These are phyloP conservation scores for Hypericum androsaemum DNA, from an alignment of 345 rosid genomes.

Conservation along the genomic window DNA sequence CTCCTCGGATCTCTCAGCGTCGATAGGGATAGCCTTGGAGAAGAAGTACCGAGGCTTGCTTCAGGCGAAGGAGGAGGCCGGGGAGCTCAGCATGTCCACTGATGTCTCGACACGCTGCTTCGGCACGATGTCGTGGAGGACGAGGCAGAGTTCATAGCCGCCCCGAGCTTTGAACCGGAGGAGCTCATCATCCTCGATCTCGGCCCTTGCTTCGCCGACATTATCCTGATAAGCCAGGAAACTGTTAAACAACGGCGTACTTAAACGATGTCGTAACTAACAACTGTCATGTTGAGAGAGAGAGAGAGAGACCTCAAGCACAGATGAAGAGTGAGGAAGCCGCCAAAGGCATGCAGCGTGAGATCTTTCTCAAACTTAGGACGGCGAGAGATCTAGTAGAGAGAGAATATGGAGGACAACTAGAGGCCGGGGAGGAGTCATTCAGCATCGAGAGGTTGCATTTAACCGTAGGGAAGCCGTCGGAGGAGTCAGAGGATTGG, in stretches of 20 bases:
- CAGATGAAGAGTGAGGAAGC: too few relatives aligned
- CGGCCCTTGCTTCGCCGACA: constrained; percentile 64
- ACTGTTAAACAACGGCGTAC: too few relatives aligned
- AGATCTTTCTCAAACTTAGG: constrained; percentile 1
- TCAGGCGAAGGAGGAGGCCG: constrained; percentile 88
- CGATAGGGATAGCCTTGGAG: constrained; percentile 35
- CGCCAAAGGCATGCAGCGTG: not conserved
- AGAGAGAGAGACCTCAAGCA: too few relatives aligned
- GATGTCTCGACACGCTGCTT: constrained; percentile 69
- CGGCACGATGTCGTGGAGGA: constrained; percentile 87
- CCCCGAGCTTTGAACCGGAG: constrained; percentile 1
- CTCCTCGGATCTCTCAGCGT: constrained; percentile 57
- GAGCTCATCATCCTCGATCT: constrained; percentile 46
- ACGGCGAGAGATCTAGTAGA: not conserved
- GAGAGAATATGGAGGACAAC: not conserved
- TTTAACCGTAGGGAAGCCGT: too few relatives aligned
- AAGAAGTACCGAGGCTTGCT: constrained; percentile 68
- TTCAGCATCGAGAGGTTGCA: too few relatives aligned
- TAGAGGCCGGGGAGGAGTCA: too few relatives aligned
- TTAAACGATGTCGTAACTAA: too few relatives aligned
- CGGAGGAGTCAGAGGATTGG: too few relatives aligned
- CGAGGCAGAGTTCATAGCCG: constrained; percentile 57
- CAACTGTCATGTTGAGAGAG: too few relatives aligned
- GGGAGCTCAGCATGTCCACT: constrained; percentile 82
- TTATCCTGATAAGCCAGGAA: constrained; percentile 13